These are phyloP conservation scores for Venturia aucupariae DNA, from an alignment of 2,329 filamentous ascomycete species.

Conservation along the genomic window DNA sequence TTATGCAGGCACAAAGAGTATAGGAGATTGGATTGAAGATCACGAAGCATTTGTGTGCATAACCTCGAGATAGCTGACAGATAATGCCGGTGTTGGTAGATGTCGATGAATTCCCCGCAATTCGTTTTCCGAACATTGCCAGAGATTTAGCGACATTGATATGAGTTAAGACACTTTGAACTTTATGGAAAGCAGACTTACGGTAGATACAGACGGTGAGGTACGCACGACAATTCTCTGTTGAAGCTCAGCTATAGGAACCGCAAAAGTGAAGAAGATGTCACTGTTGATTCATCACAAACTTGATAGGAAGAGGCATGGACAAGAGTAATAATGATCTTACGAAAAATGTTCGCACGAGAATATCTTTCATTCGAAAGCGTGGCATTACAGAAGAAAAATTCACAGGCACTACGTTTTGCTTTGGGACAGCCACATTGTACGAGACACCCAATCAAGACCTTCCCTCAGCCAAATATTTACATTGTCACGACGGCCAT, in stretches of 20 bases:
- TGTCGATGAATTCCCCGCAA: not conserved
- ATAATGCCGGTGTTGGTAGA: not conserved
- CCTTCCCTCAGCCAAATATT: not conserved
- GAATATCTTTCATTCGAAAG: too few relatives aligned
- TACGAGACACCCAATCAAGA: not conserved
- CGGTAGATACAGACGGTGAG: too few relatives aligned
- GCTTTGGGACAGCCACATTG: not conserved
- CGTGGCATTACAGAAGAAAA: too few relatives aligned
- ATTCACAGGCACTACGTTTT: not conserved
- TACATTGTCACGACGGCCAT: not conserved
- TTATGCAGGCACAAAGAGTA: conserved; percentile 65
- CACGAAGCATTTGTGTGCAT: conserved; percentile 62
- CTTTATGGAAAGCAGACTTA: too few relatives aligned
- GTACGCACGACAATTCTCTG: too few relatives aligned
- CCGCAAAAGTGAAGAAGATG: too few relatives aligned
- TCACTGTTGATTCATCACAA: too few relatives aligned
- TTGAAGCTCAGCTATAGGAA: too few relatives aligned
- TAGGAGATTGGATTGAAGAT: conserved; percentile 77
- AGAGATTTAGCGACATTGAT: not conserved
- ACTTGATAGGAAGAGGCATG: too few relatives aligned
- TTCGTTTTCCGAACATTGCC: not conserved
- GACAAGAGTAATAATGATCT: too few relatives aligned
- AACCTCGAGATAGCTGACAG: not conserved
- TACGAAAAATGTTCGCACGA: too few relatives aligned
- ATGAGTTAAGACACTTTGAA: too few relatives aligned